Percentiles rank a stretch among this genome's conserved stretches.
Conservation (phyloP, 345 rosid species). For the Eucalyptus fibrosa region DNA sequence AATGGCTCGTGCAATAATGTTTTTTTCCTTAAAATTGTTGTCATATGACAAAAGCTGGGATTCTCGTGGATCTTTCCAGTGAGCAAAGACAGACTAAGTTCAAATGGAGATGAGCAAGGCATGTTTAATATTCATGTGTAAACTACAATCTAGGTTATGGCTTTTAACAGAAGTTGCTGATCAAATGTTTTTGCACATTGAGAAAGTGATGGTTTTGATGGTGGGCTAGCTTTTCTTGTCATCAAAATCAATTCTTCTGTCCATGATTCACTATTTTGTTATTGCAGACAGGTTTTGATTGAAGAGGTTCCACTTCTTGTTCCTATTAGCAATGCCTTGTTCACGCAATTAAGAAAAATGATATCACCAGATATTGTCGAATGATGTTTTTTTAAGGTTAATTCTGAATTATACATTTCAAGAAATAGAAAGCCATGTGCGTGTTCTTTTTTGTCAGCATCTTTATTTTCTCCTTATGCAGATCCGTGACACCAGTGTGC, state of each 20-base stretch:
- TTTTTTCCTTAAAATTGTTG: neutral
- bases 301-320: neutral
- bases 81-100: neutral
- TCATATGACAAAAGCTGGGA: neutral
- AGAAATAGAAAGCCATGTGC: neutral
- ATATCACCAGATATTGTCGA: neutral
- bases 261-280: neutral
- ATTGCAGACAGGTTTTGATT: neutral
- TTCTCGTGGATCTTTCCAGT: neutral
- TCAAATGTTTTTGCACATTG: neutral
- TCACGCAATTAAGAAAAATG: neutral
- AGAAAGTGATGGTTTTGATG: neutral
- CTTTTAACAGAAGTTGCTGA: neutral
- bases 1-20: neutral
- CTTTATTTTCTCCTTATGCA: constrained; percentile 13
- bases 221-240: neutral
- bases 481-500: constrained; percentile 99
- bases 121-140: neutral
- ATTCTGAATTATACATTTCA: neutral
- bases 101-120: neutral
- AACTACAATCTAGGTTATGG: neutral
- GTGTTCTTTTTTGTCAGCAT: neutral
- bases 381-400: neutral
- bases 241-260: neutral
- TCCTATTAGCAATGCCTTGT: neutral